Evolutionary conservation across 179 eudicot species (phyloP), one percentile per base, ranked within the genome.

Genomic region (Spinacia oleracea): DNA sequence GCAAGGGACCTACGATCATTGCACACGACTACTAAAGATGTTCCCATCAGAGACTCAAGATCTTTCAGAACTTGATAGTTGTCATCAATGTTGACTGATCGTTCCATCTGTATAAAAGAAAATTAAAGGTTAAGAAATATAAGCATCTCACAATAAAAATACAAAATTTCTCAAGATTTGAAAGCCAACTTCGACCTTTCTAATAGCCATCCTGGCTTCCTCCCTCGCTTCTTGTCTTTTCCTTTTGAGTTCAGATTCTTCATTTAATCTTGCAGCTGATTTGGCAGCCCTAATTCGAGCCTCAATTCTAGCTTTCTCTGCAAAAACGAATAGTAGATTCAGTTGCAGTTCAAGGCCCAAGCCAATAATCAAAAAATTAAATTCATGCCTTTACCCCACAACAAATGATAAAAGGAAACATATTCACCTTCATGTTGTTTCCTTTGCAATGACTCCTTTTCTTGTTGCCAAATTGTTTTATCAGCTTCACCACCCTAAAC

Each of bases 261-360:
- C 89, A 70, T 71, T 88, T 74, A 48, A 43, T 34, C 50, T 75
- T 21, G 80, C 75, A 56, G 82, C 82, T 62, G 63, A 79, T 51
- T 89, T 79, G 40, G 86, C 85, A 31, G 88, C 97, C 85, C 70
- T 88, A 18, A 91, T 85, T 89, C 89, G 87, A 27, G 97, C 96
- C 81, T 91, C 91, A 69, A 90, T 87, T 77, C 79, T 87, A 20
- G 88, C 87, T 62, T 78, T 88, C 83, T 89, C 97, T 94, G 91
- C 79, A 77, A 20, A 20, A 65, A 38, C 21, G 9, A 40, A 29
- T 27, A 42, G 51, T 11, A 63, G 38, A 67, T 9, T 78, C 68
- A 69, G 68, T 32, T 78, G 12, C 34, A 25, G 56, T 7, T 43
- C 14, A 55, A 64, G 31, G 32, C 53, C 62, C 20, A 51, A 31